phyloP scores from a whole-genome alignment of 2,329 filamentous ascomycete genomes.

The Aspergillus hiratsukae region DNA sequence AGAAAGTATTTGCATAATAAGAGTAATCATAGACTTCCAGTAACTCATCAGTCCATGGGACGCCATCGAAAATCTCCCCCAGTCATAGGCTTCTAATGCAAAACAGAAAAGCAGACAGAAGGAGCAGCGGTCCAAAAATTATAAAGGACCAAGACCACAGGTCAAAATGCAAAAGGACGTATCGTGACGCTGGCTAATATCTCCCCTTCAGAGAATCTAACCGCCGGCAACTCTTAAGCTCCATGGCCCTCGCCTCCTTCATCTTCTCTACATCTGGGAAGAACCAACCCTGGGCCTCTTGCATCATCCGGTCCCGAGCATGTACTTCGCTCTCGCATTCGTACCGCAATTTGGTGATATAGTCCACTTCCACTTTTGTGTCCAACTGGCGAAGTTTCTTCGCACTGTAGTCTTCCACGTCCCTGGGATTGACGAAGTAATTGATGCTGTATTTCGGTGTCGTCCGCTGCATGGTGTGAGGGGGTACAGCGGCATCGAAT shows the following conservation, averaged over 20 bases:
- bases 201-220: constrained; percentile 48
- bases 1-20: constrained; percentile 2
- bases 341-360: constrained; percentile 61
- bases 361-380: constrained; percentile 67
- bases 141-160: constrained; percentile 6
- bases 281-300: constrained; percentile 85
- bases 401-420: constrained; percentile 65
- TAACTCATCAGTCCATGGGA: constrained; percentile 10
- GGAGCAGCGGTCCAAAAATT: constrained; percentile 4
- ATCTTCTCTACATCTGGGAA: constrained; percentile 76
- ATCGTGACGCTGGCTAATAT: constrained; percentile 19
- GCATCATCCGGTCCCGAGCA: constrained; percentile 61
- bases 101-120: constrained; percentile 7
- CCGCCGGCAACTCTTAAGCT: constrained; percentile 56
- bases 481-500: constrained; percentile 67
- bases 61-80: constrained; percentile 11
- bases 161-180: constrained; percentile 2
- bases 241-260: constrained; percentile 61
- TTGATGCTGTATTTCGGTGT: constrained; percentile 68
- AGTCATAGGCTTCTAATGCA: constrained; percentile 14
- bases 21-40: constrained; percentile 6
- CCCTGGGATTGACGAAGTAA: constrained; percentile 79
- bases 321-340: constrained; percentile 72
- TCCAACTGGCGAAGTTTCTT: constrained; percentile 72
- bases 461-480: constrained; percentile 68